phyloP scores from a whole-genome alignment of 306 rosid species.

The Phaseolus lunatus region DNA sequence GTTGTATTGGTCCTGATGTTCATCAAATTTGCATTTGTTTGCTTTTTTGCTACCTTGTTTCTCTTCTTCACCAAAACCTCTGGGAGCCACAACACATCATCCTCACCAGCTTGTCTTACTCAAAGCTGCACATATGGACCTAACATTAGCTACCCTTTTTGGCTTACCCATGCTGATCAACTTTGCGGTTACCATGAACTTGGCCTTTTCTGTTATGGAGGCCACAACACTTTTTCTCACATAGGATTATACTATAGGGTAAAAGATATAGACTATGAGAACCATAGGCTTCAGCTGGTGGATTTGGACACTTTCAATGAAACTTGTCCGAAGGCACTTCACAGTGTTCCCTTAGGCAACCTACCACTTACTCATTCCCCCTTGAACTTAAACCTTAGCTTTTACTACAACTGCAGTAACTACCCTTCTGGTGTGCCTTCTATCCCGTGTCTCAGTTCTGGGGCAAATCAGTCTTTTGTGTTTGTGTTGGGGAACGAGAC shows the following conservation, averaged over 20 bases:
- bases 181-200: constrained; percentile 49
- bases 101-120: constrained; percentile 30
- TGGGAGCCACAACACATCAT: constrained; percentile 23
- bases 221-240: not conserved
- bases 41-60: constrained; percentile 13
- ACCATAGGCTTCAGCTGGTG: constrained; percentile 39
- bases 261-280: constrained; percentile 14
- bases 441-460: constrained; percentile 41
- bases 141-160: constrained; percentile 46
- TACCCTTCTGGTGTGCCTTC: constrained; percentile 40
- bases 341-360: constrained; percentile 36
- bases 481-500: constrained; percentile 46
- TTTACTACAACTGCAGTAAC: constrained; percentile 48
- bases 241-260: constrained; percentile 25
- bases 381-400: constrained; percentile 44
- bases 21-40: constrained; percentile 27
- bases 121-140: constrained; percentile 33
- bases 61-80: constrained; percentile 19
- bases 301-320: constrained; percentile 43
- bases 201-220: constrained; percentile 23
- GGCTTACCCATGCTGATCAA: constrained; percentile 44
- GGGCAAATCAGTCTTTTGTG: constrained; percentile 44
- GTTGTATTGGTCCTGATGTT: not conserved
- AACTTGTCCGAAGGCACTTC: constrained; percentile 53
- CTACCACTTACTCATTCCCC: constrained; percentile 48